Percentiles rank a stretch among this genome's conserved stretches.
phyloP scores from a whole-genome alignment of 306 rosid genomes.

The Quercus ilex region DNA sequence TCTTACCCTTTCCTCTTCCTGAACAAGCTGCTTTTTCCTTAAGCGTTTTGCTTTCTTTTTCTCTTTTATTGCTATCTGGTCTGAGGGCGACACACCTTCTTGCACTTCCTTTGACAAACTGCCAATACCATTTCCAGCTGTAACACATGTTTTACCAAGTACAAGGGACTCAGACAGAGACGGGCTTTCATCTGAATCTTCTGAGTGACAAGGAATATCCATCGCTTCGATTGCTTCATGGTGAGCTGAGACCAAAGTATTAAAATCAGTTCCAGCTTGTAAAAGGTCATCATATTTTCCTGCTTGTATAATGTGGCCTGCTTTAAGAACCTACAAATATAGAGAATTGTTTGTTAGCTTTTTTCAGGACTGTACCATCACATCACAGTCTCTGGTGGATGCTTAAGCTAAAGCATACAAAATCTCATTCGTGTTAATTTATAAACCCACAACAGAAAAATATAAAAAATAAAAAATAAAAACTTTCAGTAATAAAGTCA shows the following conservation, averaged over 20 bases:
- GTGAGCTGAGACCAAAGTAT: constrained; percentile 87
- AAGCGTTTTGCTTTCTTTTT: constrained; percentile 86
- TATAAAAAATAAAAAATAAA: not conserved
- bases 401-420: not conserved
- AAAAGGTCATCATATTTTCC: constrained; percentile 96
- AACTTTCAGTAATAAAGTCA: constrained; percentile 1
- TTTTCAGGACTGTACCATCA: constrained; percentile 14
- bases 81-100: constrained; percentile 69
- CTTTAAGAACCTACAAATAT: constrained; percentile 76
- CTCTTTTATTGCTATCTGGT: constrained; percentile 73
- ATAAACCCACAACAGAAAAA: not conserved
- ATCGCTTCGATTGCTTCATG: constrained; percentile 98
- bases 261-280: constrained; percentile 97
- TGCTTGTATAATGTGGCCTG: constrained; percentile 83
- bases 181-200: constrained; percentile 78
- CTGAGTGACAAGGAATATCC: constrained; percentile 92
- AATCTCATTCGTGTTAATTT: not conserved
- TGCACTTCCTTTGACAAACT: constrained; percentile 82
- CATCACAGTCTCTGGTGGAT: constrained; percentile 1
- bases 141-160: constrained; percentile 42
- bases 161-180: constrained; percentile 45
- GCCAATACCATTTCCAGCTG: constrained; percentile 53
- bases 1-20: constrained; percentile 98
- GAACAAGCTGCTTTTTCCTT: constrained; percentile 93
- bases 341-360: constrained; percentile 16